A percentile compares a stretch with the other conserved stretches of the same genome.
phyloP scores from a whole-genome alignment of 2,329 filamentous ascomycete species.

The Diaporthe sp. region DNA sequence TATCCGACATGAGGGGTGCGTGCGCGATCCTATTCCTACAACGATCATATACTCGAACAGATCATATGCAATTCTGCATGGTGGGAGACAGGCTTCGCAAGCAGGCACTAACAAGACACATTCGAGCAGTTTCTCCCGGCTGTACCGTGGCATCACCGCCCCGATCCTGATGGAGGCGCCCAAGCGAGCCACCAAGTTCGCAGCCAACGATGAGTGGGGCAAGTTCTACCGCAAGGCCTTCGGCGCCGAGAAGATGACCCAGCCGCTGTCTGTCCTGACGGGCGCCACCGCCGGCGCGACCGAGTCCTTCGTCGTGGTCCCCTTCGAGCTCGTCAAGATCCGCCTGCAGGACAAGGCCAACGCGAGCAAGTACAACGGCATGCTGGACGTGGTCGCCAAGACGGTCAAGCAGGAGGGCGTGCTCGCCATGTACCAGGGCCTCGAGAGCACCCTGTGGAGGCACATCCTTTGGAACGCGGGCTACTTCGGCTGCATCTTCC shows the following conservation, averaged over 20 bases:
- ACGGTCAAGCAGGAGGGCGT: slow-evolving; percentile 87
- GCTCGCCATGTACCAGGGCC: slow-evolving; percentile 93
- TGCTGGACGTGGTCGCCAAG: slow-evolving; percentile 84
- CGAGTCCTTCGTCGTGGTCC: slow-evolving; percentile 96
- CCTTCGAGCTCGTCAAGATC: slow-evolving; percentile 99
- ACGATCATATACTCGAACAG: not conserved
- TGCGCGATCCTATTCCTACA: not conserved
- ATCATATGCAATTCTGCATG: not conserved
- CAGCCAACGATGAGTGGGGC: slow-evolving; percentile 98
- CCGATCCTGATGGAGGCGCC: slow-evolving; percentile 93
- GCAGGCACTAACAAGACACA: slow-evolving; percentile 36
- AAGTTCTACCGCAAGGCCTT: slow-evolving; percentile 92
- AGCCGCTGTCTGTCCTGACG: slow-evolving; percentile 91
- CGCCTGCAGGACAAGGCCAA: slow-evolving; percentile 96
- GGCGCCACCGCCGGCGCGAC: slow-evolving; percentile 96
- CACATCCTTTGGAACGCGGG: slow-evolving; percentile 88
- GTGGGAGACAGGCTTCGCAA: not conserved
- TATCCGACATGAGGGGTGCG: slow-evolving; percentile 92
- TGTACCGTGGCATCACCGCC: slow-evolving; percentile 96
- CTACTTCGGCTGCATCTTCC: slow-evolving; percentile 99
- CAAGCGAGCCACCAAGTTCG: slow-evolving; percentile 98
- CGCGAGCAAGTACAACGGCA: slow-evolving; percentile 87
- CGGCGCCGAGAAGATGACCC: slow-evolving; percentile 88
- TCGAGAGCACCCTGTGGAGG: slow-evolving; percentile 97
- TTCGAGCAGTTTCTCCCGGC: slow-evolving; percentile 78